Percentiles rank a stretch among this genome's conserved stretches.
Conservation (phyloP, 2,329 filamentous ascomycete genomes). For the Beauveria rudraprayagi region DNA sequence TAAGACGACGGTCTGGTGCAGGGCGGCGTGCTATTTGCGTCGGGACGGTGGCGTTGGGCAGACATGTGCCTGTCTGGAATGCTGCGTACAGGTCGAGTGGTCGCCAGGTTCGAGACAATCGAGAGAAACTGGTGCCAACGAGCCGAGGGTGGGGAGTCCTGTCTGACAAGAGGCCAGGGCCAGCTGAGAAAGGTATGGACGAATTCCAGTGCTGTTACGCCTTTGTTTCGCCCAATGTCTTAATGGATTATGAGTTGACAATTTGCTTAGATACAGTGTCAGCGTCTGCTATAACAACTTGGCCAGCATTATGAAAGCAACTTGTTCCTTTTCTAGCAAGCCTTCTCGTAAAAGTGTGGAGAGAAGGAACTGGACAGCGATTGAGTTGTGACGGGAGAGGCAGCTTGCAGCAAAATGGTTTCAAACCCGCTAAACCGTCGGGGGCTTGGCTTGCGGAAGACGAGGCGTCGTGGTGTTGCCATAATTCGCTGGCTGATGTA, state of each 20-base stretch:
- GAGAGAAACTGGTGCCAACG: neutral
- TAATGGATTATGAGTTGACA: neutral
- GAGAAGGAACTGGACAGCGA: neutral
- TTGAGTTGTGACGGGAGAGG: neutral
- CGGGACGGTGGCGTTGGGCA: neutral
- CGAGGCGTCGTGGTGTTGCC: slow-evolving; percentile 1
- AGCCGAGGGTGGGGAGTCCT: neutral
- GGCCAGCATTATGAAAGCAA: neutral
- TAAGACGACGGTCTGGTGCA: neutral
- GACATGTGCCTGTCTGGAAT: neutral
- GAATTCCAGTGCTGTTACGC: neutral
- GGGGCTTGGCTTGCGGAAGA: slow-evolving; percentile 3
- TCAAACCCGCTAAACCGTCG: neutral
- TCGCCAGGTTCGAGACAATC: neutral
- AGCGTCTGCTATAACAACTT: neutral
- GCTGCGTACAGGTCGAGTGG: neutral
- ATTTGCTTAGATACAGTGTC: neutral
- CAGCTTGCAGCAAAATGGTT: neutral
- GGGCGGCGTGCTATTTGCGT: neutral
- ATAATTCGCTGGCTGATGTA: slow-evolving; percentile 1
- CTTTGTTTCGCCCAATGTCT: neutral
- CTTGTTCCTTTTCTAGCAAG: too few species aligned
- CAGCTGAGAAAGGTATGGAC: neutral
- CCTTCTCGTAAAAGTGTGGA: neutral
- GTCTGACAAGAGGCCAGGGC: neutral